Evolutionary conservation across 257 asterid genomes (phyloP).

Genomic region (Solanum arcanum): DNA sequence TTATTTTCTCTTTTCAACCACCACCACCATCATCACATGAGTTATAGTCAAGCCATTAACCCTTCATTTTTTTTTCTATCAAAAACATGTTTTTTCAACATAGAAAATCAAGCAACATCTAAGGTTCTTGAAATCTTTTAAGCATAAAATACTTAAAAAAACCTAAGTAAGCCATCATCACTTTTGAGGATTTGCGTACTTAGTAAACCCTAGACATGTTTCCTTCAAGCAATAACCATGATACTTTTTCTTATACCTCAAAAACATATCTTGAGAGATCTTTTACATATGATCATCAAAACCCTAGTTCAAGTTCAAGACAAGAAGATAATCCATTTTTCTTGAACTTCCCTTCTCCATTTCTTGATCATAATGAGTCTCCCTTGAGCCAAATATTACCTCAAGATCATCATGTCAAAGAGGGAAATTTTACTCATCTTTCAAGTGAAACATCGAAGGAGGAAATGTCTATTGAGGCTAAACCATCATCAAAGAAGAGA

Average conservation of each 20-base stretch:
- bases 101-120: neutral
- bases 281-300: slow-evolving; percentile 13
- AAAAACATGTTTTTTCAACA: neutral
- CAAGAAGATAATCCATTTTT: slow-evolving; percentile 15
- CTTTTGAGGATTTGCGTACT: neutral
- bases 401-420: neutral
- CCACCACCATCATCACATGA: neutral
- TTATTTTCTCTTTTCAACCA: neutral
- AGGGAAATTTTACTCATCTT: neutral
- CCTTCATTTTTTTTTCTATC: neutral
- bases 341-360: slow-evolving; percentile 33
- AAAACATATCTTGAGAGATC: slow-evolving; percentile 10
- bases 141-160: neutral
- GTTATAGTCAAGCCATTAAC: neutral
- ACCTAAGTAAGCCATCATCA: neutral
- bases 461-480: neutral
- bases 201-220: slow-evolving; percentile 8
- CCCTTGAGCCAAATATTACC: slow-evolving; percentile 29
- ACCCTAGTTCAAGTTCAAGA: slow-evolving; percentile 11
- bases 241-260: slow-evolving; percentile 5
- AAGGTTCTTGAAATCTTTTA: neutral
- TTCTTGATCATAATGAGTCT: slow-evolving; percentile 28
- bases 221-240: slow-evolving; percentile 19
- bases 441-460: neutral
- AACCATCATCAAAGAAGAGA: slow-evolving; percentile 5